Evolutionary conservation across 2,329 filamentous ascomycete species (phyloP).

Genomic region (Monosporascus sp.): DNA sequence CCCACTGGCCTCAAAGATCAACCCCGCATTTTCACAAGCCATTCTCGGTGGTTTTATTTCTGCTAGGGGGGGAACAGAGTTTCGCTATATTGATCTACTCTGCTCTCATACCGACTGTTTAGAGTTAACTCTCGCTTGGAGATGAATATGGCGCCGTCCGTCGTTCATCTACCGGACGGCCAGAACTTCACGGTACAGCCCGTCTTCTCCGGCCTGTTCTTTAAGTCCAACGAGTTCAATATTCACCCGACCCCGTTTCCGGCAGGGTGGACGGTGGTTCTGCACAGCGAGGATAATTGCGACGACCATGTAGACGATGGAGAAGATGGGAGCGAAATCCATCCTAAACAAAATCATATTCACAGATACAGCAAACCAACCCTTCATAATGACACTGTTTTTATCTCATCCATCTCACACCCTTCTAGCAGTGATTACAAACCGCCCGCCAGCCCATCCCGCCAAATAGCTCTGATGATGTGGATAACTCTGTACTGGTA

Average conservation of each 20-base stretch:
- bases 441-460: constrained; percentile 71
- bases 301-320: constrained; percentile 21
- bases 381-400: constrained; percentile 72
- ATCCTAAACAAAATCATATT: constrained; percentile 33
- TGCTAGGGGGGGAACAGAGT: too few species aligned
- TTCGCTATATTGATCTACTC: background rate
- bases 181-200: constrained; percentile 75
- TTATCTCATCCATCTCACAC: constrained; percentile 86
- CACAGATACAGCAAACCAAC: constrained; percentile 72
- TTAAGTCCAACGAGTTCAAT: constrained; percentile 75
- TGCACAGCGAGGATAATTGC: constrained; percentile 59
- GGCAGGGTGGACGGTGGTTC: constrained; percentile 82
- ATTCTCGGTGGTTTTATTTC: background rate
- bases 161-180: constrained; percentile 78
- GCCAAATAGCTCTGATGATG: constrained; percentile 93
- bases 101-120: background rate
- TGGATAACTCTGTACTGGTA: constrained; percentile 97
- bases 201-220: constrained; percentile 86
- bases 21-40: background rate
- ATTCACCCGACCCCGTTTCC: constrained; percentile 67
- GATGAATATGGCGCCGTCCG: constrained; percentile 25
- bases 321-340: constrained; percentile 21
- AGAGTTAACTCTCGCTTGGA: background rate
- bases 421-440: constrained; percentile 77
- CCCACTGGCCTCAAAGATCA: background rate